Conservation (phyloP, 1,284 basidiomycete genomes). For the Leccinum subrobustum region DNA sequence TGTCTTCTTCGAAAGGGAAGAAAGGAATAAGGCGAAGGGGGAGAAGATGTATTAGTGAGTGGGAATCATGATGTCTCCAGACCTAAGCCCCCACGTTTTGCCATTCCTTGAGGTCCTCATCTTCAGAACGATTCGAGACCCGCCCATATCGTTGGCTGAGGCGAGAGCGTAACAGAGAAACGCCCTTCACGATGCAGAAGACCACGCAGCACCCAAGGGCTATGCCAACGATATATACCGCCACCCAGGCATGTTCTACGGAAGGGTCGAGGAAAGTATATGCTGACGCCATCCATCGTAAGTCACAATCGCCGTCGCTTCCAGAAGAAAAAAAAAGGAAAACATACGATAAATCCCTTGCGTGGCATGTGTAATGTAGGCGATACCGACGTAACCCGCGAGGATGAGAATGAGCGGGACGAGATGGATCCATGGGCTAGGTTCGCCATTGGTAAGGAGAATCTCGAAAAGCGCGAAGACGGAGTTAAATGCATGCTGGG, state of each 20-base stretch:
- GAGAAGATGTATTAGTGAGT: neutral
- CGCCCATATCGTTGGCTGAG: conserved; percentile 13
- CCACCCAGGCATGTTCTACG: conserved; percentile 36
- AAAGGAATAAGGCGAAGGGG: neutral
- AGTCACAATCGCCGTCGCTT: neutral
- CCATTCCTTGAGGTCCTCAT: conserved; percentile 27
- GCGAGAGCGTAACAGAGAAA: conserved; percentile 35
- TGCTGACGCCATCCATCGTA: conserved; percentile 27
- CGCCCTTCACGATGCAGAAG: conserved; percentile 42
- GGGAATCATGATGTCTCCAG: conserved; percentile 7
- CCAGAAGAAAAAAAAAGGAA: neutral
- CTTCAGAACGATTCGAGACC: conserved; percentile 1
- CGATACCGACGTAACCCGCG: conserved; percentile 59
- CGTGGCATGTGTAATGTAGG: conserved; percentile 59
- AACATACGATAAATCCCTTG: conserved; percentile 64
- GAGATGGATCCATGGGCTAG: conserved; percentile 54
- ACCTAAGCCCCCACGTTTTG: conserved; percentile 21
- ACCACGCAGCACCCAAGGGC: conserved; percentile 44
- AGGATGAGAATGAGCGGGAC: conserved; percentile 49
- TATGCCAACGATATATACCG: conserved; percentile 57
- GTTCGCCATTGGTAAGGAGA: conserved; percentile 48
- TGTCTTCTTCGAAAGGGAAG: neutral
- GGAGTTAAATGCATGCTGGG: conserved; percentile 62
- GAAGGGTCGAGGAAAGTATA: conserved; percentile 49
- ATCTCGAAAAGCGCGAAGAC: conserved; percentile 60